Conservation (phyloP, 1,139 yeast species). For the Yamadazyma triangularis region DNA sequence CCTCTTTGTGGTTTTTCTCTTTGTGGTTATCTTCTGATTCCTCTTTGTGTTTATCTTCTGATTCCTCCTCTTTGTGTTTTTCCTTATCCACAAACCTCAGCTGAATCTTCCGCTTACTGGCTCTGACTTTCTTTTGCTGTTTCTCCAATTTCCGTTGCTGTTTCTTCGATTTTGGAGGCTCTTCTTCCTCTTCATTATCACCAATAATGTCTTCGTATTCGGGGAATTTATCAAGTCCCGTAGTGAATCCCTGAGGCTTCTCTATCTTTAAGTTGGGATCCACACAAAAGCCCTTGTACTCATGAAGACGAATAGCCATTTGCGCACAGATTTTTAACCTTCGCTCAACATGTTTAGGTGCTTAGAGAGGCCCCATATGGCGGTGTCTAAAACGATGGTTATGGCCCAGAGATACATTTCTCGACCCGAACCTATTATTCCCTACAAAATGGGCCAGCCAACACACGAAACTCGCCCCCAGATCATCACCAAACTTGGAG, state of each 20-base stretch:
- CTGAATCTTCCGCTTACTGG: constrained; percentile 9
- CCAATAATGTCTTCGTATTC: constrained; percentile 17
- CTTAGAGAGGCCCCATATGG: too few species aligned
- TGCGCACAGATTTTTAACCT: too few species aligned
- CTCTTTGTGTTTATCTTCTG: too few species aligned
- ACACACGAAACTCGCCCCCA: constrained; percentile 79
- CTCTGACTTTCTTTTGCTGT: constrained; percentile 27
- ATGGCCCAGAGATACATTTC: too few species aligned
- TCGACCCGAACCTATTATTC: constrained; percentile 16
- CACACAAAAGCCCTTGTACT: constrained; percentile 20
- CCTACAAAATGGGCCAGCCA: constrained; percentile 72
- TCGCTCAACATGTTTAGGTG: too few species aligned
- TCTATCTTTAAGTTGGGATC: constrained; percentile 6
- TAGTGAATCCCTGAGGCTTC: constrained; percentile 9
- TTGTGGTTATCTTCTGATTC: neutral
- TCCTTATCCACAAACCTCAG: too few species aligned
- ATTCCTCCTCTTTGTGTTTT: neutral
- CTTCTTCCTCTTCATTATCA: constrained; percentile 3
- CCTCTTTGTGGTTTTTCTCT: too few species aligned
- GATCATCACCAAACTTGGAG: constrained; percentile 65
- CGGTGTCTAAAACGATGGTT: too few species aligned
- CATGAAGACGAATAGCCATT: constrained; percentile 16
- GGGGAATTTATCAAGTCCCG: constrained; percentile 31
- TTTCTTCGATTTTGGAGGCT: constrained; percentile 1
- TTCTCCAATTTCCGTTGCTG: constrained; percentile 25